Evolutionary conservation across 495 filamentous ascomycete genomes (phyloP), one percentile per base, ranked within the genome.

Genomic region (Penicillium maclennaniae): DNA sequence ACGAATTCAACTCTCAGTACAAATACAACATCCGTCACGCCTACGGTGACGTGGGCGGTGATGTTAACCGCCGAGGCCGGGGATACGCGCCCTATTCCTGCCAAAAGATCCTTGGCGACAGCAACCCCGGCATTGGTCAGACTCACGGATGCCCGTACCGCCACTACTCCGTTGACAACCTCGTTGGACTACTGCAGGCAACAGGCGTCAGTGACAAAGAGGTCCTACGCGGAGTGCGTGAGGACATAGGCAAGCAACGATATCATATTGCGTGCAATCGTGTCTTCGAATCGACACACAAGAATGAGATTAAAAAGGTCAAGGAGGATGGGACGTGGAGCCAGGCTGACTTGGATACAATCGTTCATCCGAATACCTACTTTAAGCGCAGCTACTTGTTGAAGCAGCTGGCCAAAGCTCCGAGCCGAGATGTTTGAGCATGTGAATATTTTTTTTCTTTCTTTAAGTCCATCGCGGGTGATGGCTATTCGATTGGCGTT

Each of bases 211-310:
- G 73, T 38, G 93, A 97, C 61, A 77, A 81, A 34, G 84, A 86
- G 1, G 77, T 96, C 23, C 63, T 99, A 52, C 82, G 84, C 48
- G 87, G 84, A 9, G 90, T 97, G 12, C 84, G 83, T 59, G 88
- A 95, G 66, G 95, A 99, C 65, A 87, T 92, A 59, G 88, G 87
- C 44, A 89, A 84, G 63, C 86, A 87, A 62, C 84, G 92, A 58
- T 99, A 84, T 58, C 95, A 99, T 67, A 88, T 97, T 65, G 95
- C 93, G 40, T 99, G 95, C 71, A 99, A 97, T 70, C 76, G 91
- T 14, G 93, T 99, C 8, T 99, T 97, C 68, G 95, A 99, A 59
- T 83, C 83, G 60, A 69, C 83, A 16, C 92, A 97, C 70, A 89
- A 87, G 69, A 77, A 71, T n/a, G 89, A 97, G 65, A 82, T 99